Percentiles rank a stretch among this genome's conserved stretches.
Conservation (phyloP, 495 filamentous ascomycete species). For the Lentithecium fluviatile region DNA sequence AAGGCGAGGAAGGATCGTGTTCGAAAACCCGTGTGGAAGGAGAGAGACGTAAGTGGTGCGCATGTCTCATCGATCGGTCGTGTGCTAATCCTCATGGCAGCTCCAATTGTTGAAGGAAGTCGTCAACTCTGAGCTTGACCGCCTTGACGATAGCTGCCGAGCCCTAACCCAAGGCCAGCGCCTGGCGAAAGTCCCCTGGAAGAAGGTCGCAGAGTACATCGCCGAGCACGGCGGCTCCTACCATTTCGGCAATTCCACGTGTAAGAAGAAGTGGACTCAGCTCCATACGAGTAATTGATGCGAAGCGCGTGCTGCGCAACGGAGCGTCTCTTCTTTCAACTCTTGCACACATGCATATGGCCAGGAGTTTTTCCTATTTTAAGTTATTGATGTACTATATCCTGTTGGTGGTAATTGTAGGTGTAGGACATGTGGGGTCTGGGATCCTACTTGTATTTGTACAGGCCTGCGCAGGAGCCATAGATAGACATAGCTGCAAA, state of each 20-base stretch:
- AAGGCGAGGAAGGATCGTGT: slow-evolving; percentile 73
- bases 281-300: background rate
- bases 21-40: slow-evolving; percentile 74
- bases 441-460: too few species aligned
- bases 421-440: too few species aligned
- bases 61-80: background rate
- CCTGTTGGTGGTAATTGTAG: too few species aligned
- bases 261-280: slow-evolving; percentile 72
- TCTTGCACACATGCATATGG: too few species aligned
- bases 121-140: slow-evolving; percentile 18
- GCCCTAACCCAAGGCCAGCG: slow-evolving; percentile 23
- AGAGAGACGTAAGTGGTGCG: slow-evolving; percentile 67
- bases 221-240: slow-evolving; percentile 70
- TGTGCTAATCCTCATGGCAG: slow-evolving; percentile 18
- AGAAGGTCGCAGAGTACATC: slow-evolving; percentile 75
- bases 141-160: slow-evolving; percentile 17
- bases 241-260: slow-evolving; percentile 81
- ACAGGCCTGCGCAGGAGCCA: background rate
- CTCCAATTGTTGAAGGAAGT: slow-evolving; percentile 17
- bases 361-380: too few species aligned
- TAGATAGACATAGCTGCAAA: background rate
- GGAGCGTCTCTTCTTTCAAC: too few species aligned
- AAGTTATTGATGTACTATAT: too few species aligned
- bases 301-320: too few species aligned
- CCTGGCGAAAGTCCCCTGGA: slow-evolving; percentile 70